These are phyloP conservation scores for Globisporangium abappressorium DNA, from an alignment of 352 stramenopile species.

Conservation along the genomic window DNA sequence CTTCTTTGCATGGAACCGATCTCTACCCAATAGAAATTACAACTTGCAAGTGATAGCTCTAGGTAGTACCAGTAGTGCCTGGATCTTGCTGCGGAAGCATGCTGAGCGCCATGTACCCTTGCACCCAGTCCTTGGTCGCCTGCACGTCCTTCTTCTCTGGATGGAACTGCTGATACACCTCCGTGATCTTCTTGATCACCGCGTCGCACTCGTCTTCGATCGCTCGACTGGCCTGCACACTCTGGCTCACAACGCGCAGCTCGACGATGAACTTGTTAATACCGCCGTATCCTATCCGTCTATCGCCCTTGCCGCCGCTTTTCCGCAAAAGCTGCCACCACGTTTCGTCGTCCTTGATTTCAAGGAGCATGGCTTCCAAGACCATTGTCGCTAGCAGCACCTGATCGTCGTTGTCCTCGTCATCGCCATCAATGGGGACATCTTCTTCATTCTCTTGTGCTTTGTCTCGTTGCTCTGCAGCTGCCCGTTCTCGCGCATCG, in stretches of 20 bases:
- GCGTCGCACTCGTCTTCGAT: constrained; percentile 34
- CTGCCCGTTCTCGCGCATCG: neutral
- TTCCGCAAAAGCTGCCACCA: constrained; percentile 59
- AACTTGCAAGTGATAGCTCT: neutral
- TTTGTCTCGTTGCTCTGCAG: constrained; percentile 5
- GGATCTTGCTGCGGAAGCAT: constrained; percentile 24
- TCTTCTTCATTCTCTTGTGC: constrained; percentile 8
- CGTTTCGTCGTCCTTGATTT: constrained; percentile 55
- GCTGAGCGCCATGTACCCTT: constrained; percentile 35
- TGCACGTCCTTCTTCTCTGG: constrained; percentile 43
- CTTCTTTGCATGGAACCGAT: neutral
- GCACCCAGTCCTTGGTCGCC: constrained; percentile 28
- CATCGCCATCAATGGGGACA: constrained; percentile 10
- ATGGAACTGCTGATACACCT: constrained; percentile 54
- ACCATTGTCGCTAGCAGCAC: constrained; percentile 42
- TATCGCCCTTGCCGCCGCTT: constrained; percentile 22
- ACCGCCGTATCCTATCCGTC: constrained; percentile 52
- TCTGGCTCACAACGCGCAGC: constrained; percentile 43
- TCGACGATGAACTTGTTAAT: constrained; percentile 73
- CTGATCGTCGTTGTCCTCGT: constrained; percentile 20
- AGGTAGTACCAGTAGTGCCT: neutral
- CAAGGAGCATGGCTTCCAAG: constrained; percentile 43
- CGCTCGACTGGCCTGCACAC: constrained; percentile 28
- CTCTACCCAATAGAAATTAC: neutral
- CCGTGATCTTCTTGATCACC: constrained; percentile 41